Percentiles rank a stretch among this genome's conserved stretches.
Conservation (phyloP, 495 filamentous ascomycete species). For the Astrothelium subdiscretum region DNA sequence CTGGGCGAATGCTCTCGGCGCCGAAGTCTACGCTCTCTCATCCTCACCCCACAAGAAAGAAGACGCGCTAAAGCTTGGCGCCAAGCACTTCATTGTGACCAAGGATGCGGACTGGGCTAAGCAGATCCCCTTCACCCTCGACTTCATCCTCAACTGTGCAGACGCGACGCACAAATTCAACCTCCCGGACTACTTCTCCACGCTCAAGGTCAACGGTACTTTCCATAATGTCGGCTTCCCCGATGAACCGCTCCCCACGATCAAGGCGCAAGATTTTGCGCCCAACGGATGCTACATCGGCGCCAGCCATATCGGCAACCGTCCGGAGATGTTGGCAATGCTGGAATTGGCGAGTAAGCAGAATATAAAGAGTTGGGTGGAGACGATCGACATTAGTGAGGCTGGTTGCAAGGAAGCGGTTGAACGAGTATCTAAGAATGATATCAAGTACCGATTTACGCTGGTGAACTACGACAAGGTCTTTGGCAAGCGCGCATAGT, state of each 20-base stretch:
- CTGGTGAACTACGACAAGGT: conserved; percentile 53
- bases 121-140: conserved; percentile 48
- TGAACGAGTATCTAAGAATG: conserved; percentile 54
- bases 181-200: conserved; percentile 57
- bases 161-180: conserved; percentile 59
- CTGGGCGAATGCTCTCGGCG: conserved; percentile 30
- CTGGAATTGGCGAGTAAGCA: conserved; percentile 69
- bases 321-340: conserved; percentile 75
- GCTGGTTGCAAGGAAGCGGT: conserved; percentile 59
- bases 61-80: conserved; percentile 31
- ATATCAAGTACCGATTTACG: conserved; percentile 55
- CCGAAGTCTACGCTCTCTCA: conserved; percentile 35
- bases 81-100: conserved; percentile 31
- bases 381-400: conserved; percentile 61
- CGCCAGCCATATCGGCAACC: conserved; percentile 69
- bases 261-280: conserved; percentile 68
- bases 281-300: conserved; percentile 69
- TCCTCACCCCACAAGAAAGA: conserved; percentile 32
- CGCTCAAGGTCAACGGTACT: conserved; percentile 72
- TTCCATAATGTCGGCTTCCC: conserved; percentile 80
- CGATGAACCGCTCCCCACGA: conserved; percentile 59
- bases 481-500: conserved; percentile 35
- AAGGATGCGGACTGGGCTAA: conserved; percentile 30
- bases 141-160: conserved; percentile 63
- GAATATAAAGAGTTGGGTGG: conserved; percentile 70